These are phyloP conservation scores for Blastocystis sp. DNA, from an alignment of 352 stramenopile species.

Conservation along the genomic window DNA sequence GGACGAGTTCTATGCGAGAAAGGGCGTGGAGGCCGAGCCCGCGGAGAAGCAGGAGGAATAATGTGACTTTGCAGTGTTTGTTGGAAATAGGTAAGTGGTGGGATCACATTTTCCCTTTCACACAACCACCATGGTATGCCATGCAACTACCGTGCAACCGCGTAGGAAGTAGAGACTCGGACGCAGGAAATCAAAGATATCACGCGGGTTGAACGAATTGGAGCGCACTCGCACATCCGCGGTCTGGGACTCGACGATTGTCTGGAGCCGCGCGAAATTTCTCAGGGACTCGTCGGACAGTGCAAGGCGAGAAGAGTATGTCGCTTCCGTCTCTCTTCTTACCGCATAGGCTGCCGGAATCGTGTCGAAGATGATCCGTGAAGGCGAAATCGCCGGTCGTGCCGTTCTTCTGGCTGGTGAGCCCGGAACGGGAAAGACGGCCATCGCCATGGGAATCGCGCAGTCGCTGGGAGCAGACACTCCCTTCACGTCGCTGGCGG, in stretches of 20 bases:
- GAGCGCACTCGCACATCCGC: slow-evolving; percentile 92
- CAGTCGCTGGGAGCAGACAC: slow-evolving; percentile 91
- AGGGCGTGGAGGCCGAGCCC: slow-evolving; percentile 74
- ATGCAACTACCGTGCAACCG: background rate
- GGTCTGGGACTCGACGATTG: slow-evolving; percentile 90
- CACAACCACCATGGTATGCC: background rate
- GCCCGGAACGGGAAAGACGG: slow-evolving; percentile 85
- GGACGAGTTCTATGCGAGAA: slow-evolving; percentile 85
- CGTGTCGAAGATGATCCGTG: slow-evolving; percentile 93
- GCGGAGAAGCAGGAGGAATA: slow-evolving; percentile 54
- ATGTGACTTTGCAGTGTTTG: background rate
- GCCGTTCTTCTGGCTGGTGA: slow-evolving; percentile 87
- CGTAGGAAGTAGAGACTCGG: slow-evolving; percentile 54
- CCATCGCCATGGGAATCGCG: slow-evolving; percentile 91
- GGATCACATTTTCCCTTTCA: background rate
- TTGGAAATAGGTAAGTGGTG: background rate
- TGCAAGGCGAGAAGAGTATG: slow-evolving; percentile 72
- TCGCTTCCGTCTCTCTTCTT: background rate
- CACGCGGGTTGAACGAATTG: slow-evolving; percentile 92
- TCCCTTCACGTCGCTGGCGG: slow-evolving; percentile 93
- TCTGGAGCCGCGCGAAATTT: slow-evolving; percentile 80
- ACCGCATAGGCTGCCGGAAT: slow-evolving; percentile 73
- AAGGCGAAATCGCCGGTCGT: slow-evolving; percentile 89
- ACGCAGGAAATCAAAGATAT: slow-evolving; percentile 82
- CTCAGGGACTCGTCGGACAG: slow-evolving; percentile 92